Evolutionary conservation across 495 filamentous ascomycete genomes (phyloP), one percentile per base, ranked within the genome.

Genomic region (Cudoniella acicularis): DNA sequence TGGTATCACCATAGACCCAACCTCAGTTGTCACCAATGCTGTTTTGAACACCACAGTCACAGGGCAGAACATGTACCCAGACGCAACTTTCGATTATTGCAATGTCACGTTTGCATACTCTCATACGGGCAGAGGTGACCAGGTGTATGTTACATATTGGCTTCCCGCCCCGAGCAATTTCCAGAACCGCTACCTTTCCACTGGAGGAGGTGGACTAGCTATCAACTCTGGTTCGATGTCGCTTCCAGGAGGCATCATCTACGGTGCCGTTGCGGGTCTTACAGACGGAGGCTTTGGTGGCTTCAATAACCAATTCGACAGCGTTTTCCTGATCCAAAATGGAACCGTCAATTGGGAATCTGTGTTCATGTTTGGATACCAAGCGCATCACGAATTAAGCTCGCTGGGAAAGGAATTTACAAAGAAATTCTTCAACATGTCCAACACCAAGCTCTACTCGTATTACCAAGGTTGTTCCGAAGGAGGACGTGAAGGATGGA

Each of bases 281-380:
- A 81, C 77, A 1, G 77, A 79, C 57, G 77, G 74, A 43, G 77
- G 78, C 0, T 79, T 79, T 59, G 77, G 77, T 13, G 67, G 67
- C 59, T 79, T 79, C 63, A 55, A 57, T 16, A 74, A 66, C 2
- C 42, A 73, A 0, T 65, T 69, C 2, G 67, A 74, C 54, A 43
- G 43, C 1, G 72, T 68, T 0, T 67, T 76, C 26, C 72, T 77
- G 18, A 30, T 72, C 3, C 69, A 69, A 16, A 76, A 79, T 51
- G 74, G 76, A 1, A 79, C 72, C 1, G 52, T 75, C 48, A 72
- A 79, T 60, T 79, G 70, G 49, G 66, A 78, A 1, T 54, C 73
- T 0, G 51, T 76, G 4, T 77, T 72, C 60, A 75, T 76, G 70
- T 81, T 77, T 52, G 77, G 73, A 8, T 80, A 78, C 62, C 40